phyloP scores from a whole-genome alignment of 2,329 filamentous ascomycete species.

The Aspergillus floridensis region DNA sequence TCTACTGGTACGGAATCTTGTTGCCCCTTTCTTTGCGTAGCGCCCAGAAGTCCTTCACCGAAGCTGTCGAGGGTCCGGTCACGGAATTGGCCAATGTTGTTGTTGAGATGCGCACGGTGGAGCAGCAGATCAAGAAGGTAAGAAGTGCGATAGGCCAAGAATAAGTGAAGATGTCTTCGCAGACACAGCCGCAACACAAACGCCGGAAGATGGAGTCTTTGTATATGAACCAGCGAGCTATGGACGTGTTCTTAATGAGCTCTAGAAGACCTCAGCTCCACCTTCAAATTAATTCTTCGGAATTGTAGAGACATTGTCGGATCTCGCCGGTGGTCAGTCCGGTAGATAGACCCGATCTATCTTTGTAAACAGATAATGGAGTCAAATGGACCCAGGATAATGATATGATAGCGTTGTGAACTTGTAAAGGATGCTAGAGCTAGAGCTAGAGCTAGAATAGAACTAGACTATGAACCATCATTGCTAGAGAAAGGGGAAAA shows the following conservation, averaged over 20 bases:
- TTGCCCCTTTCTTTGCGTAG: slow-evolving; percentile 44
- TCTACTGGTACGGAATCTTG: slow-evolving; percentile 51
- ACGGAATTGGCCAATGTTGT: slow-evolving; percentile 38
- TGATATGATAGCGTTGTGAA: too few species aligned
- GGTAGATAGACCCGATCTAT: neutral
- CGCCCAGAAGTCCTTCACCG: slow-evolving; percentile 44
- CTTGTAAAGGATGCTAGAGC: too few species aligned
- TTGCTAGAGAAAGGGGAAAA: too few species aligned
- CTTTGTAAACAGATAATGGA: neutral
- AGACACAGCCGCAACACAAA: neutral
- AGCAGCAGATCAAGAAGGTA: slow-evolving; percentile 37
- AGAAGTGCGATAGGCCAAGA: slow-evolving; percentile 24
- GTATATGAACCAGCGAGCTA: neutral
- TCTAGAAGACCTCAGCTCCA: neutral
- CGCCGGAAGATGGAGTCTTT: too few species aligned
- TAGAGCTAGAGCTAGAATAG: too few species aligned
- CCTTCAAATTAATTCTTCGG: neutral
- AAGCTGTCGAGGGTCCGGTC: slow-evolving; percentile 37
- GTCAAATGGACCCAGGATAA: neutral
- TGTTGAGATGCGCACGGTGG: slow-evolving; percentile 42
- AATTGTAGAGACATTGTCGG: neutral
- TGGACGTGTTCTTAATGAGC: neutral
- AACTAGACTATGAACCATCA: too few species aligned
- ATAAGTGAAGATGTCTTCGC: neutral
- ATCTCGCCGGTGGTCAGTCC: neutral